phyloP scores from a whole-genome alignment of 129 eudicot species.

The Apium graveolens region DNA sequence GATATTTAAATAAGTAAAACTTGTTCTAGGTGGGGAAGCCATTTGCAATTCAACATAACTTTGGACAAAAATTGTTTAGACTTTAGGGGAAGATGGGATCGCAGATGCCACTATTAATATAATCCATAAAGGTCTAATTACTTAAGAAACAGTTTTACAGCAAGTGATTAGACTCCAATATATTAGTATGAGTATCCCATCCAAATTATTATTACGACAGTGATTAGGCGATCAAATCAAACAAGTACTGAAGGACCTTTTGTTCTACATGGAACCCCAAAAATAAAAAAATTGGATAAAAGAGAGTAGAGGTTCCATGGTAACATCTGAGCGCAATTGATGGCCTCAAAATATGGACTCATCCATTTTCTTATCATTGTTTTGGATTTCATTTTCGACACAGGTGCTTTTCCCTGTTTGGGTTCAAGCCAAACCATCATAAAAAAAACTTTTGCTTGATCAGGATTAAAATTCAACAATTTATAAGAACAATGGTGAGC shows the following conservation, averaged over 20 bases:
- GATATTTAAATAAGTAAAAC: neutral
- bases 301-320: neutral
- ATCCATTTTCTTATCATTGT: neutral
- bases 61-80: neutral
- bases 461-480: too few relatives aligned
- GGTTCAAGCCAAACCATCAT: too few relatives aligned
- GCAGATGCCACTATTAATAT: too few relatives aligned
- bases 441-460: too few relatives aligned
- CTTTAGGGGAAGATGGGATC: neutral
- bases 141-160: neutral
- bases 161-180: neutral
- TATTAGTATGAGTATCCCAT: too few relatives aligned
- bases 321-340: neutral
- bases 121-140: neutral
- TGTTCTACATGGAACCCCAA: neutral
- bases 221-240: neutral
- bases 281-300: neutral
- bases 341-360: neutral
- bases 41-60: neutral
- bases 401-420: too few relatives aligned
- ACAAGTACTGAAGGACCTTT: neutral
- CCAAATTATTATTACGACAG: neutral
- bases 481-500: too few relatives aligned
- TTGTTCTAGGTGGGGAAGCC: neutral
- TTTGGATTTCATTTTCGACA: neutral